A percentile compares a stretch with the other conserved stretches of the same genome.
These are phyloP conservation scores for Russula sp. DNA, from an alignment of 768 basidiomycete species.

Conservation along the genomic window DNA sequence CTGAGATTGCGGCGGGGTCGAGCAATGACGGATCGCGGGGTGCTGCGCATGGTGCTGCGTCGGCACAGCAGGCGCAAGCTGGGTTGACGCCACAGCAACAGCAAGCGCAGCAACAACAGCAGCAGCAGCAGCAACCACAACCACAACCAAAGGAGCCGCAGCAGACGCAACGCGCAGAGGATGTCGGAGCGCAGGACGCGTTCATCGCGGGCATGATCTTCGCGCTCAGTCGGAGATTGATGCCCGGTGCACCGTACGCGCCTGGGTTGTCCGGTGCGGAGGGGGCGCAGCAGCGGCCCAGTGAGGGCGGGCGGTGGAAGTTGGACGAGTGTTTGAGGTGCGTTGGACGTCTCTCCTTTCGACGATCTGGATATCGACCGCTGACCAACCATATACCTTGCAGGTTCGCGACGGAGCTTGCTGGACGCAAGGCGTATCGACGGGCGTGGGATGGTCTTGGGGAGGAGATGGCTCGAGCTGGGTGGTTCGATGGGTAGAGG, in stretches of 20 bases:
- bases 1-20: constrained; percentile 39
- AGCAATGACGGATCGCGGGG: constrained; percentile 26
- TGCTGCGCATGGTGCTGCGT: constrained; percentile 22
- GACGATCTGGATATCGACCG: too few relatives aligned
- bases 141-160: not conserved
- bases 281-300: constrained; percentile 17
- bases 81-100: not conserved
- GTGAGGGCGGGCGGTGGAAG: constrained; percentile 52
- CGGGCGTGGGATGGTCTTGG: constrained; percentile 61
- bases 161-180: constrained; percentile 43
- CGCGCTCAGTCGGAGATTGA: constrained; percentile 59
- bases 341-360: too few relatives aligned
- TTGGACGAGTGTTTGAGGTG: constrained; percentile 78
- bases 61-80: not conserved
- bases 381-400: too few relatives aligned
- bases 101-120: not conserved
- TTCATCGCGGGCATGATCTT: constrained; percentile 88
- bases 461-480: constrained; percentile 64
- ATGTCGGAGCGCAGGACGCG: constrained; percentile 73
- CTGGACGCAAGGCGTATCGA: constrained; percentile 64
- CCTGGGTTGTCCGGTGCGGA: constrained; percentile 37
- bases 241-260: constrained; percentile 73
- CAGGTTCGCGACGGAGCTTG: constrained; percentile 82
- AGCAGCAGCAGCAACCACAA: not conserved
- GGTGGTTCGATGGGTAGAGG: constrained; percentile 59